Evolutionary conservation across 805 yeast genomes (phyloP), one percentile per base, ranked within the genome.

Genomic region (Pichia cabralensis): DNA sequence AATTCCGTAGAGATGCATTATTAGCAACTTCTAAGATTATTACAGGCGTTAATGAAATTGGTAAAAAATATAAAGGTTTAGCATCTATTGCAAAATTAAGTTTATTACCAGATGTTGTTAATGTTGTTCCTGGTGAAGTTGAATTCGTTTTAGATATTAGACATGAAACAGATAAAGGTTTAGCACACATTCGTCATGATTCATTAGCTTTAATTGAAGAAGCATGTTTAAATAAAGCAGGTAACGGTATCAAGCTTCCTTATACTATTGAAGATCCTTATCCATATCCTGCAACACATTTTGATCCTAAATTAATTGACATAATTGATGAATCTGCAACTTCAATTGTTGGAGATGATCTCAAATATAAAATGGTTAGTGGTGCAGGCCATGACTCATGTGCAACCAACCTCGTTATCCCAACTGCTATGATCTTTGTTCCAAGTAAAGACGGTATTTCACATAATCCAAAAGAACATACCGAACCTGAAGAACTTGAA

Each of bases 371-470:
- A 25, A 74, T 76, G 34, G 65, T 67, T 30, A 71, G 80, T 43
- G 85, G 88, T 20, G 84, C 86, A 5, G 84, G 82, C 9, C 88
- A 79, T 44, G 88, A 79, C 48, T 74, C 82, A 7, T 75, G 83
- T 45, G 64, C 69, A 16, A 73, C 80, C 2, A 63, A 71, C 8
- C 46, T 58, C 6, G 61, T 64, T 30, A 67, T 71, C 26, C 86
- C 88, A 26, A 77, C 86, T 0, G 70, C 83, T 2, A 79, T 79
- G 85, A 71, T 79, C 22, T 79, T 79, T 50, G 73, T 77, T 46
- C 86, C 88, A 7, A 69, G 79, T 21, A 68, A 59, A 43, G 77
- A 73, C 46, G 85, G 85, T 17, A 61, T 78, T 25, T 67, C 76
- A 18, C 86, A 79, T 52, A 76, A 75, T 51, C 80, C 77, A 8